Evolutionary conservation across 2,329 filamentous ascomycete species (phyloP).

Genomic region (Claviceps pazoutovae): DNA sequence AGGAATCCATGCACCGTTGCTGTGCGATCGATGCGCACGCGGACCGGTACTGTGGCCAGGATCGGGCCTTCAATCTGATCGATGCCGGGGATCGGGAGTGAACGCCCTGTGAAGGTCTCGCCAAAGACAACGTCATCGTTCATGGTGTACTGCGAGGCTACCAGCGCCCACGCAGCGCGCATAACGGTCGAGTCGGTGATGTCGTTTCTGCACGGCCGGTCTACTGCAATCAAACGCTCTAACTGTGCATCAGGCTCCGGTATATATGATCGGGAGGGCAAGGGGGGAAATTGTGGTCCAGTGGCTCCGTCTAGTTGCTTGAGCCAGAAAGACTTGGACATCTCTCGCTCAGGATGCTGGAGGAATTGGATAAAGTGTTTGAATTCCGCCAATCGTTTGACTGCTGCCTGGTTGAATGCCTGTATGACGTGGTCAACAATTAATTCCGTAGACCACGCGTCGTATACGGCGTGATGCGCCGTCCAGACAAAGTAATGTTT

Average conservation of each 20-base stretch:
- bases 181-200: constrained; percentile 12
- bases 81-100: constrained; percentile 13
- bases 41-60: constrained; percentile 14
- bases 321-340: constrained; percentile 25
- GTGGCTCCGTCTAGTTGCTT: constrained; percentile 19
- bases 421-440: constrained; percentile 8
- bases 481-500: constrained; percentile 8
- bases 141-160: constrained; percentile 22
- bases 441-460: constrained; percentile 35
- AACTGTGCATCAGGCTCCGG: constrained; percentile 4
- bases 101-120: constrained; percentile 13
- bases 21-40: constrained; percentile 6
- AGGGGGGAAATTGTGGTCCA: constrained; percentile 5
- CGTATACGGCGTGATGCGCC: constrained; percentile 31
- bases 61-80: constrained; percentile 15
- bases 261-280: constrained; percentile 2
- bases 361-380: constrained; percentile 30
- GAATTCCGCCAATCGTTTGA: constrained; percentile 9
- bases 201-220: constrained; percentile 7
- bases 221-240: background rate
- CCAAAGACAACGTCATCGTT: constrained; percentile 19
- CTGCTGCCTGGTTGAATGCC: constrained; percentile 5
- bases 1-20: constrained; percentile 5
- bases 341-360: constrained; percentile 14
- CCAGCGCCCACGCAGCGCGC: constrained; percentile 18